Conservation (phyloP, 495 filamentous ascomycete species). For the Xylaria grammica region DNA sequence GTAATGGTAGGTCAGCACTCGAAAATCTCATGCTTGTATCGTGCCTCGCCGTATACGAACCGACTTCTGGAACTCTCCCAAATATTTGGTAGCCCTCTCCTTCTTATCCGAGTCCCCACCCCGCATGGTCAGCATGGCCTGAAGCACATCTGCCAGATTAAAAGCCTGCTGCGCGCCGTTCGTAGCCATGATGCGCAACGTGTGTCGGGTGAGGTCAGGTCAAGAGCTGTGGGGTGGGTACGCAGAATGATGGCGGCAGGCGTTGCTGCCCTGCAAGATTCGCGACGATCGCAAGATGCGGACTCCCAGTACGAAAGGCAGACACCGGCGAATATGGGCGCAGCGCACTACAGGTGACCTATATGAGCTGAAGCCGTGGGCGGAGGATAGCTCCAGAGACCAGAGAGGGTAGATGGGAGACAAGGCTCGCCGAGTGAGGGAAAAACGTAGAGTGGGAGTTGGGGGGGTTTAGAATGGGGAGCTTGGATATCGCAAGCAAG, state of each 20-base stretch:
- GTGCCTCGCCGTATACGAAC: constrained; percentile 55
- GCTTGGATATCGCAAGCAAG: constrained; percentile 12
- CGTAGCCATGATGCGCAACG: constrained; percentile 65
- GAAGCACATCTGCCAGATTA: constrained; percentile 72
- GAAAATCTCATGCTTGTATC: background rate
- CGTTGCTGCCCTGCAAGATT: constrained; percentile 20
- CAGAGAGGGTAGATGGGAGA: background rate
- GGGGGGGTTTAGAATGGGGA: background rate
- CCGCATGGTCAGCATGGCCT: constrained; percentile 89
- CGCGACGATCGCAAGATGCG: constrained; percentile 13
- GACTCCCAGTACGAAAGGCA: constrained; percentile 10
- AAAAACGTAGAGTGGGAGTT: background rate
- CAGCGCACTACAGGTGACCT: background rate
- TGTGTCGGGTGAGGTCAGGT: constrained; percentile 26
- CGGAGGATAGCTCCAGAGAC: background rate
- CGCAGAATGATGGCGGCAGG: constrained; percentile 28
- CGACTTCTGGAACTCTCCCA: constrained; percentile 98
- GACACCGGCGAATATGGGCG: constrained; percentile 10
- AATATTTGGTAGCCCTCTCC: constrained; percentile 83
- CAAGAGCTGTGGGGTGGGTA: constrained; percentile 39
- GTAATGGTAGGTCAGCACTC: constrained; percentile 1
- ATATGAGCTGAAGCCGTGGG: background rate
- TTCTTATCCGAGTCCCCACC: constrained; percentile 83
- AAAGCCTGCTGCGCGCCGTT: constrained; percentile 72
- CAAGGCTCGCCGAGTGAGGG: constrained; percentile 9